These are phyloP conservation scores for Capronia epimyces DNA, from an alignment of 2,329 filamentous ascomycete genomes.

Conservation along the genomic window DNA sequence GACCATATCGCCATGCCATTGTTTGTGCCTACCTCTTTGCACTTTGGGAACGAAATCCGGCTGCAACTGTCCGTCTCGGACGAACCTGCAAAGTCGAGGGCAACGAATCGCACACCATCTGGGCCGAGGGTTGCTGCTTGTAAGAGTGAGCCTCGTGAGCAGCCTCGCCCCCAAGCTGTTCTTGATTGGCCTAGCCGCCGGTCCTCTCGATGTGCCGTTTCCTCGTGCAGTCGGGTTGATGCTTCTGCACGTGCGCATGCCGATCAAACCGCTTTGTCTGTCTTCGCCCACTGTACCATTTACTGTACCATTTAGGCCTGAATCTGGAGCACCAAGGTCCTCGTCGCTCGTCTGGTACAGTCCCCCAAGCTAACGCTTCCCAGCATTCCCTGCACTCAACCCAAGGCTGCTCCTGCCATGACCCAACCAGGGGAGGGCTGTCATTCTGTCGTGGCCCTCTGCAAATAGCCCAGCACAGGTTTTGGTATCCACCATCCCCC, in stretches of 20 bases:
- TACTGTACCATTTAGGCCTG: too few relatives aligned
- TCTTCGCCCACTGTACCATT: too few relatives aligned
- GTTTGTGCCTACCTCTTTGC: neutral
- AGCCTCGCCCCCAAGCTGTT: slow-evolving; percentile 2
- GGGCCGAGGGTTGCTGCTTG: neutral
- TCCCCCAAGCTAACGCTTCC: too few relatives aligned
- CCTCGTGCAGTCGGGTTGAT: neutral
- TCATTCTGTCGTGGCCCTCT: too few relatives aligned
- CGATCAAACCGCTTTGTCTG: neutral
- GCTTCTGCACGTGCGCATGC: neutral
- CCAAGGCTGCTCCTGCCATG: too few relatives aligned
- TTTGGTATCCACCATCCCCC: too few relatives aligned
- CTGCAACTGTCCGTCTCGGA: neutral
- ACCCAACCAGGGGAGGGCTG: too few relatives aligned
- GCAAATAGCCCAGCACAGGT: too few relatives aligned
- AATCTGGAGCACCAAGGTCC: too few relatives aligned
- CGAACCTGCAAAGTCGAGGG: slow-evolving; percentile 1
- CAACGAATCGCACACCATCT: neutral
- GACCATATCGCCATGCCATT: neutral
- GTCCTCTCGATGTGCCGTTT: neutral
- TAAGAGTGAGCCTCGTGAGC: slow-evolving; percentile 6
- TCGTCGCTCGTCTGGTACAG: too few relatives aligned
- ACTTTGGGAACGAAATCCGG: neutral
- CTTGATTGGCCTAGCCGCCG: neutral
- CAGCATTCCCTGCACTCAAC: too few relatives aligned